Base-by-base conservation (phyloP, 805 yeast species). In the Debaryomyces tyrocola region DNA sequence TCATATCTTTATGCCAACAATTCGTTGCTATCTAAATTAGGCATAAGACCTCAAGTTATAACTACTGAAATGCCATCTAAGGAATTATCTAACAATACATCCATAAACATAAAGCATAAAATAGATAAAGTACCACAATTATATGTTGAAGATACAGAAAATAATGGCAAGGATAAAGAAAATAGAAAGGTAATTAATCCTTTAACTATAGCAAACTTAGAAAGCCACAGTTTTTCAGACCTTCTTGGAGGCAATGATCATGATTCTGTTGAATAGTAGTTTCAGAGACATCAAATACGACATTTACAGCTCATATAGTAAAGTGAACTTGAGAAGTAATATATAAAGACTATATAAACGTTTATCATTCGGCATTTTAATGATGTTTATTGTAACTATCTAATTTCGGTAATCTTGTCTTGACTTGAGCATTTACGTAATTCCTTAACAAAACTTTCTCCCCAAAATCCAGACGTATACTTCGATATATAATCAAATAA, bases 401-500 rank as follows among this genome's bases (percentile, higher is more conserved):
- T 39, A 28, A 28, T 37, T 29, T 37, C 34, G 4, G 34, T 31
- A 14, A 31, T 12, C 34, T 24, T 29, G 39, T 49, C 29, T 36
- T 39, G 44, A 6, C 43, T 29, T 11, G 43, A 29, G 39, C 57
- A 58, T 44, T 78, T 82, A 54, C 69, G 76, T 59, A 94, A 72
- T 65, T 94, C 99, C 57, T 84, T 83, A 36, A 94, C 98, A 66
- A 94, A 94, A 57, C 84, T 87, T 65, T 90, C 96, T 44, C 98
- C 98, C 99, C 99, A 94, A 64, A 82, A 94, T 9, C 89, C 90
- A 24, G 97, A 87, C 10, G 99, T 94, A 64, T 91, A 94, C 70
- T 95, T 92, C 36, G 88, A 82, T 52, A 94, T 90, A 63, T 94
- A 94, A 52, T 78, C 81, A 74, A 90, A 90, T 67, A 94, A 75